Percentiles rank a stretch among this genome's conserved stretches.
phyloP scores from a whole-genome alignment of 225 moss, liverwort and hornwort genomes.

The Sphagnum contortum region DNA sequence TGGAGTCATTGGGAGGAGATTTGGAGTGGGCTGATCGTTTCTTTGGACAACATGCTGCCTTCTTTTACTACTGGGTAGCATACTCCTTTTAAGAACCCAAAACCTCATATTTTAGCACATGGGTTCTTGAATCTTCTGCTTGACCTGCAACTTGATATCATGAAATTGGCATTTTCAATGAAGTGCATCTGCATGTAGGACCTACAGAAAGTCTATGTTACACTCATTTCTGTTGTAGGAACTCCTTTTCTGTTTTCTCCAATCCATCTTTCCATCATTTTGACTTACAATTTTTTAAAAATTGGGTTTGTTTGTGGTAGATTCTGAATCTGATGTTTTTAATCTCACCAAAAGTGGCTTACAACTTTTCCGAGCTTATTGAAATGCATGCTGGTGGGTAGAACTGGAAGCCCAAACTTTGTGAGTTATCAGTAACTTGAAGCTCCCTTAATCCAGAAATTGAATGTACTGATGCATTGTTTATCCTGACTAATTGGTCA shows the following conservation, averaged over 20 bases:
- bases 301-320: conserved; percentile 20
- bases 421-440: not conserved
- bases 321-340: conserved; percentile 70
- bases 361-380: conserved; percentile 98
- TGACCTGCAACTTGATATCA: no score
- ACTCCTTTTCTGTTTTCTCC: no score
- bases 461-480: no score
- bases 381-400: conserved; percentile 88
- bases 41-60: conserved; percentile 91
- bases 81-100: not conserved
- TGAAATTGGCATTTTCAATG: no score
- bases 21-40: conserved; percentile 98
- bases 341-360: conserved; percentile 85
- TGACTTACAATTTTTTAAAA: no score
- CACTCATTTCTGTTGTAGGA: no score
- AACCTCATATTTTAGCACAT: not conserved
- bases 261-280: no score
- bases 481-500: no score
- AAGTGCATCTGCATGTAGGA: no score
- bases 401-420: not conserved
- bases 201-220: no score
- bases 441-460: not conserved
- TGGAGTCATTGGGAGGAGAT: conserved; percentile 97
- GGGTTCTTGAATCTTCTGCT: no score
- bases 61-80: conserved; percentile 91